A percentile compares a stretch with the other conserved stretches of the same genome.
Evolutionary conservation across 345 rosid genomes (phyloP).

Genomic region (Hibiscus trionum): DNA sequence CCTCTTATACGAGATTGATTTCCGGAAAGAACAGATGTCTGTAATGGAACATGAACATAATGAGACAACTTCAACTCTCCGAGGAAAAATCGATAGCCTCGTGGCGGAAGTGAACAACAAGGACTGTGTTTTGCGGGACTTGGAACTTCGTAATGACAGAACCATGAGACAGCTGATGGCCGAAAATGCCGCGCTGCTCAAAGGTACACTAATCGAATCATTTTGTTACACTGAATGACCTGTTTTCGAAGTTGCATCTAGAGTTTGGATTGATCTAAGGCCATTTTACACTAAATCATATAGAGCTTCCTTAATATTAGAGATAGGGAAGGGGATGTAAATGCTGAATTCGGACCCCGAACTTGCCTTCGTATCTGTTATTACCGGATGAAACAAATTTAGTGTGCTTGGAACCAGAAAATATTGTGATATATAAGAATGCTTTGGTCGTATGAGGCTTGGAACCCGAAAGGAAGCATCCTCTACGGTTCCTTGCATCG

Average conservation of each 20-base stretch:
- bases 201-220: conserved; percentile 1
- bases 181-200: neutral
- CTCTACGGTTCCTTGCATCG: no score
- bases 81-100: conserved; percentile 1
- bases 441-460: no score
- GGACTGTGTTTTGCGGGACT: neutral
- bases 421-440: no score
- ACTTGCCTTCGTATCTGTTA: no score
- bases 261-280: neutral
- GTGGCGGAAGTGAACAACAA: neutral
- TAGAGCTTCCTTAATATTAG: no score
- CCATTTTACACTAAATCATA: neutral
- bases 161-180: conserved; percentile 5
- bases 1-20: conserved; percentile 14
- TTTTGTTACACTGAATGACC: neutral
- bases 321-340: no score
- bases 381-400: no score
- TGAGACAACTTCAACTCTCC: neutral
- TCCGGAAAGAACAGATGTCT: conserved; percentile 12
- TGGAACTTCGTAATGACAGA: neutral
- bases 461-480: no score
- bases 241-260: neutral
- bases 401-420: no score
- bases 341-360: no score
- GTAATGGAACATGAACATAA: neutral